Evolutionary conservation across 306 rosid genomes (phyloP), one percentile per base, ranked within the genome.

Genomic region (Vigna mungo): DNA sequence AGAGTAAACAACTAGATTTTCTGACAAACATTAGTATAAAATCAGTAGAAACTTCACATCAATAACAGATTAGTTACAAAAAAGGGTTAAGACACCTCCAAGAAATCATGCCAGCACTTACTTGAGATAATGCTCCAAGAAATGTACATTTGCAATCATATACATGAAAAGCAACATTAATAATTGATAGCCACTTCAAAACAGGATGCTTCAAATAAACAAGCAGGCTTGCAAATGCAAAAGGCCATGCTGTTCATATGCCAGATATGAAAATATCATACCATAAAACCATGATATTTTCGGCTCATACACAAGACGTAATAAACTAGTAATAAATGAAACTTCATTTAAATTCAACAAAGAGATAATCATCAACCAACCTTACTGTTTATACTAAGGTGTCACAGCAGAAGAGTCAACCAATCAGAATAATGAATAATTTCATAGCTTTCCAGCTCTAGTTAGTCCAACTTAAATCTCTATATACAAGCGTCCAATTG

Each of bases 391-490:
- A 78, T 51, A 9, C 51, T n/a, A 32, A 36, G 54, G 41, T 46
- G 39, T 39, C 55, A 55, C 56, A 25, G 15, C 65, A 47, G 48
- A 75, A 39, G 49, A 64, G 70, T 63, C 20, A 60, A 15, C 60
- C 12, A 60, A 43, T 76, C 68, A 66, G 14, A 65, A 72, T 21
- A 77, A 54, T 44, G 76, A 41, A 47, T 30, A 12, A 27, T 51
- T 53, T 67, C 30, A 49, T 44, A 62, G 53, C 21, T 58, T 71
- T 53, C 14, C 44, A 61, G 56, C 46, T 32, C 36, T 63, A 21
- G 43, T 58, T 30, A 30, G 32, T 4, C 34, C 5, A 30, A 30
- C 34, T 30, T 30, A 30, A 30, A 30, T 30, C 34, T 30, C 34
- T 4, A 30, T 30, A 30, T 30, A 30, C 34, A 30, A 30, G 5